Base-by-base conservation (phyloP, 192 early-diverging fungal genomes). In the Gigaspora rosea region DNA sequence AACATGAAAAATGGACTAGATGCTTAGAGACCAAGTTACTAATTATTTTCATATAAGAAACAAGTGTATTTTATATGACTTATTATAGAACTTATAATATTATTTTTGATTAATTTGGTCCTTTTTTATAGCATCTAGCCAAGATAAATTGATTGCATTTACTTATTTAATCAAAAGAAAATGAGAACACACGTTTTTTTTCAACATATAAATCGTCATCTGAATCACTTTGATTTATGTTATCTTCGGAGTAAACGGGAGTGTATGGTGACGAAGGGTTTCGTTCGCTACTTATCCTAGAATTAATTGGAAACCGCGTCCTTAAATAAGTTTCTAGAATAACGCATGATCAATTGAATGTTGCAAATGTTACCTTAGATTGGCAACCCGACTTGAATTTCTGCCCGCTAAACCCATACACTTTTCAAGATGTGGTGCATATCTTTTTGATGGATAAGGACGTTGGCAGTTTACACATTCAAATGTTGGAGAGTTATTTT, bases 351-450 rank as follows among this genome's bases (percentile, higher is more conserved):
- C 22, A 61, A 61, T 61, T 56, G 2, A 54, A 54, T 56, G 52
- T 5, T 56, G 12, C 12, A 41, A 35, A 65, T 32, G 13, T 32
- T 82, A 86, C 86, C 85, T 85, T 64, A 88, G 75, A 77, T 81
- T 91, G 7, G 89, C 88, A 32, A 87, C 85, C 56, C 89, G 81
- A 75, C 85, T 89, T 33, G 86, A 87, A 13, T 80, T 76, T 77
- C 92, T 80, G 11, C 93, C 89, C 12, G 92, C 89, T 47, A 97
- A 81, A 9, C 95, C 95, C 73, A 97, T 84, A 85, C 95, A 97
- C 77, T 96, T 97, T 85, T 96, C 94, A 56, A 97, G 86, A 80
- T 97, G 95, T 41, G 94, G 89, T 6, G 95, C 95, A 80, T 95
- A 97, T 78, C 95, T 88, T 50, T 88, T 85, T n/a, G 93, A 92